These are phyloP conservation scores for Lactuca sativa DNA, from an alignment of 129 eudicot species.

Conservation along the genomic window DNA sequence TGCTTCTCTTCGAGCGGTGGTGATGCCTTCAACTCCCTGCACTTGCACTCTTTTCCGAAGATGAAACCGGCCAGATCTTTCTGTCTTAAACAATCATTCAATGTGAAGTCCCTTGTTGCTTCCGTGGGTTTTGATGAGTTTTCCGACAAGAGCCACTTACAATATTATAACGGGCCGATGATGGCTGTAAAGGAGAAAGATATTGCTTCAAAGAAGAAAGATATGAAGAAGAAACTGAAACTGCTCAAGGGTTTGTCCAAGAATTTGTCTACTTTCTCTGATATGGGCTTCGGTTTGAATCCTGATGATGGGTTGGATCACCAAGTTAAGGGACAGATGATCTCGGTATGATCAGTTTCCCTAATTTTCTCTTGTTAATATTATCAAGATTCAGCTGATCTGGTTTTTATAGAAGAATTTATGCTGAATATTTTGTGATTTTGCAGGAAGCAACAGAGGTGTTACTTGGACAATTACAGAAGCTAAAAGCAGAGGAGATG, in stretches of 20 bases:
- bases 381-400: not conserved
- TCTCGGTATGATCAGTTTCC: slow-evolving; percentile 53
- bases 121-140: slow-evolving; percentile 31
- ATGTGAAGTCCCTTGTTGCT: slow-evolving; percentile 13
- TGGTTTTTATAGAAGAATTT: not conserved
- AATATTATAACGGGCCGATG: slow-evolving; percentile 43
- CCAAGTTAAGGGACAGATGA: slow-evolving; percentile 48
- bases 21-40: slow-evolving; percentile 16
- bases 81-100: not conserved
- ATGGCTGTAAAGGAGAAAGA: slow-evolving; percentile 40
- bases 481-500: slow-evolving; percentile 57
- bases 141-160: slow-evolving; percentile 51
- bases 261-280: slow-evolving; percentile 50
- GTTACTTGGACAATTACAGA: slow-evolving; percentile 53
- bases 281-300: slow-evolving; percentile 58
- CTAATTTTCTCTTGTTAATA: not conserved
- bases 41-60: slow-evolving; percentile 9
- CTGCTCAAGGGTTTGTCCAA: slow-evolving; percentile 56
- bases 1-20: slow-evolving; percentile 13
- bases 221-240: slow-evolving; percentile 61
- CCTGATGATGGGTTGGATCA: slow-evolving; percentile 40
- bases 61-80: not conserved
- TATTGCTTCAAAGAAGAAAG: slow-evolving; percentile 37
- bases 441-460: slow-evolving; percentile 77
- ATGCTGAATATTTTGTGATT: not conserved